Evolutionary conservation across 495 filamentous ascomycete genomes (phyloP).

Genomic region (Trichoderma reesei): DNA sequence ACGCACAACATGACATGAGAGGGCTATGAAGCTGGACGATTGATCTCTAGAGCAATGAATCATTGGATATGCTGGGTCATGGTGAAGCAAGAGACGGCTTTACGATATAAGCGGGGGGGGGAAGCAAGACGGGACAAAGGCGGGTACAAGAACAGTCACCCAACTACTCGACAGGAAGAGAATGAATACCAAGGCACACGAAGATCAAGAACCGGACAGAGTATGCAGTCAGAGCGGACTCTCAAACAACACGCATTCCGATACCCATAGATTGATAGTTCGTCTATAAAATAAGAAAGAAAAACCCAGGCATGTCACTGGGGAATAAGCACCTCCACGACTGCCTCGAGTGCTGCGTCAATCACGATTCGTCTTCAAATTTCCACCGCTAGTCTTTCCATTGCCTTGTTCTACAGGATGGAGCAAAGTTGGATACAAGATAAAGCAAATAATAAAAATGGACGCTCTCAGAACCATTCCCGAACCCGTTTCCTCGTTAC

Average conservation of each 20-base stretch:
- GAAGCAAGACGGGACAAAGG: too few species aligned
- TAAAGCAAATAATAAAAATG: neutral
- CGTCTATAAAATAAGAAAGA: neutral
- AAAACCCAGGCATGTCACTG: neutral
- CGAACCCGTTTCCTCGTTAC: neutral
- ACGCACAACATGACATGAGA: too few species aligned
- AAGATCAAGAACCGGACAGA: neutral
- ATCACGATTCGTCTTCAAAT: neutral
- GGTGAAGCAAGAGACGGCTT: too few species aligned
- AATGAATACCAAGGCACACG: neutral
- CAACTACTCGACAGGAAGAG: too few species aligned
- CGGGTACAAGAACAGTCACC: too few species aligned
- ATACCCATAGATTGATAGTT: conserved; percentile 5
- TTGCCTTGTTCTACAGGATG: neutral
- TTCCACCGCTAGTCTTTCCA: neutral
- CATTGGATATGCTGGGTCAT: too few species aligned
- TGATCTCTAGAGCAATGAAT: too few species aligned
- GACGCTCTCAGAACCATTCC: neutral
- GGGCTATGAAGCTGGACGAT: too few species aligned
- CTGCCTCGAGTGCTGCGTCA: neutral
- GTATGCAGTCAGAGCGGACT: too few species aligned
- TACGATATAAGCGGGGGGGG: too few species aligned
- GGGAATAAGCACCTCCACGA: neutral
- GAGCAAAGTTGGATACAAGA: neutral
- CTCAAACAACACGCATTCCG: neutral